Evolutionary conservation across 768 basidiomycete species (phyloP), one percentile per base, ranked within the genome.

Genomic region (Amanita rubescens): DNA sequence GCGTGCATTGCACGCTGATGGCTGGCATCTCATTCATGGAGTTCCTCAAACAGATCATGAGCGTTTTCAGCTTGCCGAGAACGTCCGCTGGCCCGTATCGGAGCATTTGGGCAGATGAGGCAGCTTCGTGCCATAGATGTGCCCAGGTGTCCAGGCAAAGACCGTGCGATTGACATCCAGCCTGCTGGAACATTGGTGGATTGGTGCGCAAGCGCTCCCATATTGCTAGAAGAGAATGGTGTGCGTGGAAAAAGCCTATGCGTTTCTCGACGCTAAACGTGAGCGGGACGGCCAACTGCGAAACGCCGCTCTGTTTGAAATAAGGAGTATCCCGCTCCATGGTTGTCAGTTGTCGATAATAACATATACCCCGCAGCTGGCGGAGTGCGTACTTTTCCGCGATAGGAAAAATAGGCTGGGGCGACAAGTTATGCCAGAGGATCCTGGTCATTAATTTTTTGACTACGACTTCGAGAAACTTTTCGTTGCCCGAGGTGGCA

Each of bases 221-320:
- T 17, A 76, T 65, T 45, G 65, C 67, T 19, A 77, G 68, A 35
- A 87, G 74, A 19, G 78, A 77, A 49, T 76, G 66, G 56, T 81
- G 80, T 2, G 86, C 85, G 17, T 75, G 70, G 14, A 85, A 68
- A 41, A 85, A 72, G 37, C 75, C 73, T 65, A 76, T 68, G 35
- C 76, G 77, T 54, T 61, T 65, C 48, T 72, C 72, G 5, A 64
- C 51, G 51, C 62, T 61, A 51, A 67, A 65, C 11, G 59, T 60
- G n/a, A 58, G 57, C 7, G 68, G 67, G 44, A 71, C 69, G 17
- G 59, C 55, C 7, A 62, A 62, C 24, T 62, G 65, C 2, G 56
- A 71, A 62, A 55, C 69, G 60, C 39, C 67, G 61, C 53, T 67
- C 57, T 49, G 22, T 19, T 27, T 34, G 34, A 42, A 43, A 56